Base-by-base conservation (phyloP, 805 yeast genomes). In the Lipomyces starkeyi region DNA sequence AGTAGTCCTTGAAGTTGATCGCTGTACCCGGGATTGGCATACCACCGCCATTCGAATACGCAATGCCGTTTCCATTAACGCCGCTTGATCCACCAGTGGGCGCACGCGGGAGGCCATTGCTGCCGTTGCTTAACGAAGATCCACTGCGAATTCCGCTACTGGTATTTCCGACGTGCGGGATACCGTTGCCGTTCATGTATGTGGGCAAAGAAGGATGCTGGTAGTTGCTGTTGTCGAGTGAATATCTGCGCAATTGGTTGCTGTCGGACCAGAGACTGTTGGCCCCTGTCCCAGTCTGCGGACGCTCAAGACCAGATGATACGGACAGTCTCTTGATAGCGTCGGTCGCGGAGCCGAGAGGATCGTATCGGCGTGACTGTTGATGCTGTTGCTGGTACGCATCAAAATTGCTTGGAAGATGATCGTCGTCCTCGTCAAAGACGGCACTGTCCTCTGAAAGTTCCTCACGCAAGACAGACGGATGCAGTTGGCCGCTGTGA, bases 401-500 rank as follows among this genome's bases (percentile, higher is more conserved):
- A 13, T 29, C 34, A 20, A 53, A 14, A 14, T 29, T 53, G 34
- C 34, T 53, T 7, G 56, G 56, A 22, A 59, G 29, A 59, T 58
- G 29, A 17, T 56, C 37, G 64, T 61, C 61, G 22, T 67, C 70
- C 8, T 67, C 70, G 58, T 64, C 67, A 52, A 64, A 63, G 34
- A 66, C 66, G 29, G 63, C 59, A 13, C n/a, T 14, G 27, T 67
- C 67, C 55, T 66, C 69, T 11, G 62, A 37, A 27, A 65, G 52
- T 17, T 49, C 65, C 34, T 63, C 43, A 40, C 34, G 56, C 55
- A 25, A 29, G 6, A 47, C 35, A 25, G 37, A 49, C 17, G 62
- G 47, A 35, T 32, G 49, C 37, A 35, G 11, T 14, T 59, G 47
- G 25, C 62, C 62, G 11, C 56, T 59, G 14, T 13, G 56, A 13